Evolutionary conservation across 306 rosid species (phyloP).

Genomic region (Casuarina glauca): DNA sequence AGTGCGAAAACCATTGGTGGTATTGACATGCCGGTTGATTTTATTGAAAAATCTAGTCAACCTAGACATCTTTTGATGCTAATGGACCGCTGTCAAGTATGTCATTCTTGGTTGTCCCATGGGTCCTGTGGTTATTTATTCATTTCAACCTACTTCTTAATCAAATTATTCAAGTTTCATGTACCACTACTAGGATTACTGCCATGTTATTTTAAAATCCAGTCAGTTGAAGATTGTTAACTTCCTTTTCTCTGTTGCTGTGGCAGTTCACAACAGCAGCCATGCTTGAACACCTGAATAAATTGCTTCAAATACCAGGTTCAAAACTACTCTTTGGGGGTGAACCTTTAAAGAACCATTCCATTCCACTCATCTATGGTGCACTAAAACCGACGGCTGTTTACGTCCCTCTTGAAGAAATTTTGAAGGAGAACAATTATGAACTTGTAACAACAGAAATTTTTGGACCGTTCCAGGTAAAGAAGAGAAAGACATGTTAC

Average conservation of each 20-base stretch:
- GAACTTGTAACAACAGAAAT: constrained; percentile 90
- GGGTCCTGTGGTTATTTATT: background rate
- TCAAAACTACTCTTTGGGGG: constrained; percentile 93
- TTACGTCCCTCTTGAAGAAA: constrained; percentile 84
- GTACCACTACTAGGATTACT: background rate
- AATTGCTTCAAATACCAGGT: constrained; percentile 80
- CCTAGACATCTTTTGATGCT: background rate
- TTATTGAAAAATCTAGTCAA: background rate
- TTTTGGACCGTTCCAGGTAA: constrained; percentile 96
- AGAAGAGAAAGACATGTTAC: background rate
- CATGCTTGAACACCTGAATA: constrained; percentile 75
- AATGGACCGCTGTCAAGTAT: background rate
- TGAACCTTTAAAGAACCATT: constrained; percentile 64
- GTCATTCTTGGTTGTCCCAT: background rate
- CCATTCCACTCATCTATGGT: constrained; percentile 81
- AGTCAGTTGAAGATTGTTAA: constrained; percentile 23
- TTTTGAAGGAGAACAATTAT: constrained; percentile 66
- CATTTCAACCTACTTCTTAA: background rate
- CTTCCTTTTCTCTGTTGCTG: constrained; percentile 16
- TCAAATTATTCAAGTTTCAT: background rate
- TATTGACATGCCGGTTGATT: background rate
- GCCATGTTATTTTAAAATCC: background rate
- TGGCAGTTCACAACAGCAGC: constrained; percentile 70
- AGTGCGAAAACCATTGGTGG: background rate
- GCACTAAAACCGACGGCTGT: constrained; percentile 86